Evolutionary conservation across 345 rosid genomes (phyloP).

Genomic region (Populus tremula): DNA sequence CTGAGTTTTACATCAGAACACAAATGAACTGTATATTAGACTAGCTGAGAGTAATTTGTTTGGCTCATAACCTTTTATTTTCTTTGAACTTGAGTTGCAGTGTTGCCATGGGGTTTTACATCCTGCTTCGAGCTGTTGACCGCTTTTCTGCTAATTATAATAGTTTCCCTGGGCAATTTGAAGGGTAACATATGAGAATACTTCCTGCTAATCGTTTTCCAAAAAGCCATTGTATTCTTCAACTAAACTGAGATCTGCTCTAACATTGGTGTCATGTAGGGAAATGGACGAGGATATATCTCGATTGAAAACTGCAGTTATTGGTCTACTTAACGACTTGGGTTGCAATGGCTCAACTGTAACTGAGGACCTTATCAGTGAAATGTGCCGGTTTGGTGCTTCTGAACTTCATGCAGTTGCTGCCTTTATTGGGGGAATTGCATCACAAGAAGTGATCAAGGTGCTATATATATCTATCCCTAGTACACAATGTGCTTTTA

Average conservation of each 20-base stretch:
- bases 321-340: conserved; percentile 64
- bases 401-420: conserved; percentile 95
- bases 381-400: conserved; percentile 96
- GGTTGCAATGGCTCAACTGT: conserved; percentile 81
- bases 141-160: conserved; percentile 83
- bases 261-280: conserved; percentile 31
- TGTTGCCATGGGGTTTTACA: conserved; percentile 71
- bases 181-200: conserved; percentile 55
- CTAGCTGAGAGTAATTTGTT: conserved; percentile 1
- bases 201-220: not conserved
- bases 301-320: conserved; percentile 66
- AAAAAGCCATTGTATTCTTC: not conserved
- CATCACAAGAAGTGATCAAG: conserved; percentile 96
- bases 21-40: not conserved
- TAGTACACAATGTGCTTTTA: too few species aligned
- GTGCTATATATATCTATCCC: conserved; percentile 26
- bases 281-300: conserved; percentile 90
- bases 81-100: conserved; percentile 36
- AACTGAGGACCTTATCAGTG: conserved; percentile 85
- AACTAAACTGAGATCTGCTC: not conserved
- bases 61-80: conserved; percentile 3
- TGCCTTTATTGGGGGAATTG: conserved; percentile 87
- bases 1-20: not conserved
- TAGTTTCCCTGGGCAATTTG: conserved; percentile 90
- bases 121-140: conserved; percentile 86